phyloP scores from a whole-genome alignment of 78 protist species.

The Protostelium mycophagum region DNA sequence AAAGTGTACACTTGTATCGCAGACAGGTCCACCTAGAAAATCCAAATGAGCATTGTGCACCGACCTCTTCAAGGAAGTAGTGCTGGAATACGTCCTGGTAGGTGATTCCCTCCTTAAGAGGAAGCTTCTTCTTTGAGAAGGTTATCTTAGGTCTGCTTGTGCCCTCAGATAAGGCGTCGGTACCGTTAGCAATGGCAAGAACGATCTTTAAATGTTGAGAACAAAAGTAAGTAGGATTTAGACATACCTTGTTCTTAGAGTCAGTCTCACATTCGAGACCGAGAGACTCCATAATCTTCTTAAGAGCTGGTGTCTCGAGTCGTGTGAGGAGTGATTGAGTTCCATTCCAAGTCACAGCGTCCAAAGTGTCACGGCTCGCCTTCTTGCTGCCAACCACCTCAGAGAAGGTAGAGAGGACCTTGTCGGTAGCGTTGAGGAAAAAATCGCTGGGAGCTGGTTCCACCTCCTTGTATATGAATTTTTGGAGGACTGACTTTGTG shows the following conservation, averaged over 20 bases:
- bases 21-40: not conserved
- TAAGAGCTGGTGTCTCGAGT: not conserved
- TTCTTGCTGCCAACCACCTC: too few relatives aligned
- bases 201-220: not conserved
- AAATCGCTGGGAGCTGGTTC: too few relatives aligned
- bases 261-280: not conserved
- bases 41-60: slow-evolving; percentile 6
- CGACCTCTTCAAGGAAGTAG: slow-evolving; percentile 38
- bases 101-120: slow-evolving; percentile 10
- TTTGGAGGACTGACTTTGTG: too few relatives aligned
- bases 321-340: not conserved
- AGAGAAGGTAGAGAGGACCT: too few relatives aligned
- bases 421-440: too few relatives aligned
- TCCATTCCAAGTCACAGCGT: too few relatives aligned
- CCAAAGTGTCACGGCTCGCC: too few relatives aligned
- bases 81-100: slow-evolving; percentile 56
- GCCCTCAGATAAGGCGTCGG: not conserved
- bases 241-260: not conserved
- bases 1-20: too few relatives aligned
- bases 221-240: not conserved
- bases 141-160: not conserved
- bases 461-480: too few relatives aligned
- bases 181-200: not conserved
- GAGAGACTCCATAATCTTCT: not conserved
- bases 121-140: slow-evolving; percentile 7